Conservation (phyloP, 106 monocot genomes). For the Phalaenopsis aphrodite region DNA sequence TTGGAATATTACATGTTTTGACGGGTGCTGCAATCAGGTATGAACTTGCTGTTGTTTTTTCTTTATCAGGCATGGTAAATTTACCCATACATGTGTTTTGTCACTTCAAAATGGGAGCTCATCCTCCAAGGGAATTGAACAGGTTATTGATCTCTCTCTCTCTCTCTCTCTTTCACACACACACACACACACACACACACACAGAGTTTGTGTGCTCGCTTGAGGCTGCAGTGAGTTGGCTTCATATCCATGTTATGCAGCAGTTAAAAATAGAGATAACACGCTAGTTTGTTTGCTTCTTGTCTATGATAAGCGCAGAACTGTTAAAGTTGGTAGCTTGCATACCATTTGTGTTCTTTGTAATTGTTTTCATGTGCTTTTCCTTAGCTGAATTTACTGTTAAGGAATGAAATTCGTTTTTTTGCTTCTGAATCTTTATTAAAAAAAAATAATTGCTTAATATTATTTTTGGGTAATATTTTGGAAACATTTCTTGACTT, state of each 20-base stretch:
- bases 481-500: not conserved
- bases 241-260: not conserved
- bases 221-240: not conserved
- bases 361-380: not conserved
- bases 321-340: not conserved
- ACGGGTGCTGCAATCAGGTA: not conserved
- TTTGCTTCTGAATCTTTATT: not conserved
- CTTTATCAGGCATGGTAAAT: constrained; percentile 72
- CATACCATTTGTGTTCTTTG: not conserved
- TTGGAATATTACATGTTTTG: not conserved
- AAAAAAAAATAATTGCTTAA: not conserved
- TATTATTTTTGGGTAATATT: not conserved
- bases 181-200: too few relatives aligned
- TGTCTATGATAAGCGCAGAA: not conserved
- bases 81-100: constrained; percentile 78
- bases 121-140: constrained; percentile 50
- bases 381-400: not conserved
- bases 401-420: not conserved
- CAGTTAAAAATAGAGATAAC: not conserved
- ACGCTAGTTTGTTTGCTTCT: not conserved
- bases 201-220: not conserved
- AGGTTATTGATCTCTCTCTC: constrained; percentile 34
- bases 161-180: not conserved
- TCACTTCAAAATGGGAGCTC: constrained; percentile 88
- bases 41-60: constrained; percentile 7